Evolutionary conservation across 495 filamentous ascomycete species (phyloP), one percentile per base, ranked within the genome.

Genomic region (Parmelia sp.): DNA sequence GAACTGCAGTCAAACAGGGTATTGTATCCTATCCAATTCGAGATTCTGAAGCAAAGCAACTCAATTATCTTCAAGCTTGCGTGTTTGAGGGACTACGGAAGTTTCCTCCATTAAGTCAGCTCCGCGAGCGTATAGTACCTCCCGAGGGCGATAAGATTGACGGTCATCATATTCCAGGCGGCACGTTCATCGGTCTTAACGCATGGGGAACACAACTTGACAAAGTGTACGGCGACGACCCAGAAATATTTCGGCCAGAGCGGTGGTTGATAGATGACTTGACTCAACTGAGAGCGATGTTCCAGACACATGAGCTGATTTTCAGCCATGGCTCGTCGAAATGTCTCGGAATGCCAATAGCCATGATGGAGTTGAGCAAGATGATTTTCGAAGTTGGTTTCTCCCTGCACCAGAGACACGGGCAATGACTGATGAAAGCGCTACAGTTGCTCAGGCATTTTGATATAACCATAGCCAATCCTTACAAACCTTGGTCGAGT

Each of bases 171-270:
- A 67, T 88, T 1, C 82, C 84, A 0, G 83, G 75, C 4, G 80
- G 79, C 23, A 82, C 79, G 0, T 71, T 75, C 37, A 74, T 87
- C 14, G 82, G 80, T 7, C 75, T 81, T 39, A 77, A 73, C 17
- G 72, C 75, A 5, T 83, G 78, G 71, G 81, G 79, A 36, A 68
- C 84, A 66, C 81, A 83, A 62, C 77, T 79, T 0, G 77, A 82
- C 55, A 77, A 76, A 66, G 68, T 83, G 7, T 90, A 84, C 71
- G 87, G 86, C 8, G 69, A 78, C n/a, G 87, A 90, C 63, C 83
- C 85, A 25, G 79, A 86, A 3, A 73, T 73, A 8, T 90, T 80
- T 67, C 72, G 82, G 25, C 87, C 88, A 0, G 86, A 88, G 72
- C 69, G 88, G 31, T 90, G 88, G 87, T 66, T 90, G n/a, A 57